phyloP scores from a whole-genome alignment of 306 rosid genomes.

The Rosa multiflora region DNA sequence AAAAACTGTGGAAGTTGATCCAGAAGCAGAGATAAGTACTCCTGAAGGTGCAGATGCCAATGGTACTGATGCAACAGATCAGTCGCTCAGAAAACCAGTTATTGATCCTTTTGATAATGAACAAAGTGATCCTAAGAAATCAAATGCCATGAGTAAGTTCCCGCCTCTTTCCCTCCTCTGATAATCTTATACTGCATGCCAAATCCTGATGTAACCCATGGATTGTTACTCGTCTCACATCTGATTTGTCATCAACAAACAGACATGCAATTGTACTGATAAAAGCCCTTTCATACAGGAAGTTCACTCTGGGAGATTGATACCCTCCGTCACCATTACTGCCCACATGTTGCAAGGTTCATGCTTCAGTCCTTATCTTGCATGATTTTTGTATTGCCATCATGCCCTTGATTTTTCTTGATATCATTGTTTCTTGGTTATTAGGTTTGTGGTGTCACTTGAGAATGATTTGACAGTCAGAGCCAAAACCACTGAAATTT shows the following conservation, averaged over 20 bases:
- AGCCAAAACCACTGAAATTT: slow-evolving; percentile 72
- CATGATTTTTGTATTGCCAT: background rate
- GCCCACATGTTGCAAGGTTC: slow-evolving; percentile 90
- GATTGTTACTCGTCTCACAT: background rate
- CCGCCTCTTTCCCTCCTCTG: background rate
- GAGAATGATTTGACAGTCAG: slow-evolving; percentile 90
- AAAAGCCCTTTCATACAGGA: slow-evolving; percentile 50
- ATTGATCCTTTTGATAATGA: slow-evolving; percentile 64
- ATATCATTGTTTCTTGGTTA: slow-evolving; percentile 23
- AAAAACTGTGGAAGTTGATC: slow-evolving; percentile 40
- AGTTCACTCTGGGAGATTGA: slow-evolving; percentile 98
- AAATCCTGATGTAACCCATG: background rate
- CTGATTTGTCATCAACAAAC: background rate
- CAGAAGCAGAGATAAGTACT: slow-evolving; percentile 38
- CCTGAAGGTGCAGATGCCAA: slow-evolving; percentile 32
- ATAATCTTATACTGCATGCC: background rate
- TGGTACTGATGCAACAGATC: slow-evolving; percentile 26
- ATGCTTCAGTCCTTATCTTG: slow-evolving; percentile 20
- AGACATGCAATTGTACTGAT: slow-evolving; percentile 24
- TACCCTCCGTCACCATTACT: slow-evolving; percentile 74
- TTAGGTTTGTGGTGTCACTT: slow-evolving; percentile 79
- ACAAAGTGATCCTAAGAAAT: slow-evolving; percentile 73
- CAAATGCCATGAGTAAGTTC: slow-evolving; percentile 78
- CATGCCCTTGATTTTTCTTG: background rate
- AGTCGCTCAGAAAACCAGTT: slow-evolving; percentile 47